Conservation (phyloP, 345 rosid genomes). For the Rhodamnia rubescens region DNA sequence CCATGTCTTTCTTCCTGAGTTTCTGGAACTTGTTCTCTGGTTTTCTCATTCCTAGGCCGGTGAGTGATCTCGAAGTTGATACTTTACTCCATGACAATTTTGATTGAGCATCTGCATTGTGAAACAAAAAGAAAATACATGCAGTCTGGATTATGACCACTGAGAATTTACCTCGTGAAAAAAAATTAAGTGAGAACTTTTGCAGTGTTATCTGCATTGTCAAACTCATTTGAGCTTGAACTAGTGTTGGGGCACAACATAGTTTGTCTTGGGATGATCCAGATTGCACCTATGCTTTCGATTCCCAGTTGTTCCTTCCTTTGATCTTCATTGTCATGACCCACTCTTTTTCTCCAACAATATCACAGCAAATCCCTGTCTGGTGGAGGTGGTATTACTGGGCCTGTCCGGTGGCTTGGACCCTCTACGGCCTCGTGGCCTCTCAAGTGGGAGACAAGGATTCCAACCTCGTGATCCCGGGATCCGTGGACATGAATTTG, state of each 20-base stretch:
- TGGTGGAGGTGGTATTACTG: constrained; percentile 99
- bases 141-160: neutral
- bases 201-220: neutral
- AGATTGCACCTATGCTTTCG: neutral
- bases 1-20: constrained; percentile 70
- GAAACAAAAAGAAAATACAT: neutral
- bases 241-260: neutral
- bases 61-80: constrained; percentile 6
- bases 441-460: constrained; percentile 58
- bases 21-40: constrained; percentile 90
- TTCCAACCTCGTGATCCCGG: constrained; percentile 23
- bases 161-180: neutral
- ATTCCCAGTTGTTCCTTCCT: neutral
- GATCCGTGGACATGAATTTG: constrained; percentile 8
- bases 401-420: constrained; percentile 72
- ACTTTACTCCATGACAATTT: neutral
- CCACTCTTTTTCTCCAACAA: neutral
- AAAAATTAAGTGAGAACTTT: neutral
- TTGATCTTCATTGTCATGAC: neutral
- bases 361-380: constrained; percentile 49
- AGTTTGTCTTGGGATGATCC: neutral
- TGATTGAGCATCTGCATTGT: neutral
- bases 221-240: neutral
- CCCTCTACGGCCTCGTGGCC: constrained; percentile 63
- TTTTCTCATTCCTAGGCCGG: constrained; percentile 60